phyloP scores from a whole-genome alignment of 164 flowering plant genomes.

The Vitis rupestris region DNA sequence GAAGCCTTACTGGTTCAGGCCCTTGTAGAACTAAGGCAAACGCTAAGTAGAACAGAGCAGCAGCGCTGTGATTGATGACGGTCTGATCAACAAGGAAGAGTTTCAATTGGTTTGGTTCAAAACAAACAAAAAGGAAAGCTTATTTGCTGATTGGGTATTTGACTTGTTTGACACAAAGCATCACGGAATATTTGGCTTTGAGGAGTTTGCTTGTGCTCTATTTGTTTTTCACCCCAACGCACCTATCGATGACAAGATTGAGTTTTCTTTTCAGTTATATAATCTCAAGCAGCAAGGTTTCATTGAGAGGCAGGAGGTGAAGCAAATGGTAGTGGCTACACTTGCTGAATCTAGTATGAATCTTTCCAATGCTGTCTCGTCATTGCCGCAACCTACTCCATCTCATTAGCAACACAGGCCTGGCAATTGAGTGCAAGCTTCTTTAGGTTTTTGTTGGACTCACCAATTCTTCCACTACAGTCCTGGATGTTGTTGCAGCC shows the following conservation, averaged over 20 bases:
- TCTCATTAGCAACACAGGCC: conserved; percentile 97
- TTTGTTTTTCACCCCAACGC: conserved; percentile 87
- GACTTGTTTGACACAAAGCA: conserved; percentile 85
- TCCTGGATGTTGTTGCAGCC: conserved; percentile 66
- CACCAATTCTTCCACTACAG: conserved; percentile 57
- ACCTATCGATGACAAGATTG: conserved; percentile 75
- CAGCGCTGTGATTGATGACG: conserved; percentile 89
- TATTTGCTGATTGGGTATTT: conserved; percentile 46
- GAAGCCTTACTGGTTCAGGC: too few species aligned
- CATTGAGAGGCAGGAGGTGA: too few species aligned
- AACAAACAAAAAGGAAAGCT: too few species aligned
- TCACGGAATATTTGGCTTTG: conserved; percentile 75
- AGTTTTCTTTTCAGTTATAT: conserved; percentile 77
- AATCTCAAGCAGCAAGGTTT: conserved; percentile 55
- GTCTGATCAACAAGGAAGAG: conserved; percentile 72
- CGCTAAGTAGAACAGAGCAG: conserved; percentile 41
- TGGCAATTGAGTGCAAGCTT: conserved; percentile 90
- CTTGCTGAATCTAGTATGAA: too few species aligned
- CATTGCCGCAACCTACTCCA: conserved; percentile 64
- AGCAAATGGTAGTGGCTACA: too few species aligned
- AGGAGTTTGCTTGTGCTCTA: conserved; percentile 81
- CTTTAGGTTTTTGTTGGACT: conserved; percentile 96
- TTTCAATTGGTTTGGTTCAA: too few species aligned
- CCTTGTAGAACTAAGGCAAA: too few species aligned
- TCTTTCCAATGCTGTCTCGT: too few species aligned